Conservation (phyloP, 2,329 filamentous ascomycete genomes). For the Ascochyta clinopodiicola region DNA sequence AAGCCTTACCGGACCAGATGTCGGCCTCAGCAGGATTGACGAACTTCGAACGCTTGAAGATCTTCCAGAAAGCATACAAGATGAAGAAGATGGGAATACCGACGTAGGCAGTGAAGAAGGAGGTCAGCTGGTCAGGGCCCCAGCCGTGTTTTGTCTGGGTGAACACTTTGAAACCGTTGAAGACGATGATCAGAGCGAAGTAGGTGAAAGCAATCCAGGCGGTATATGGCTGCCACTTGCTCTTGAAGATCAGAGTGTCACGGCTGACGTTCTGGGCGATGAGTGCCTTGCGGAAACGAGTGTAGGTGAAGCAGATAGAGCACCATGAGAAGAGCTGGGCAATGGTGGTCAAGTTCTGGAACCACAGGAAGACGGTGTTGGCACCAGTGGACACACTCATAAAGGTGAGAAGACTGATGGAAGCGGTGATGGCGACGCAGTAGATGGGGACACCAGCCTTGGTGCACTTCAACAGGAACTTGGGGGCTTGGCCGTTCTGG, state of each 20-base stretch:
- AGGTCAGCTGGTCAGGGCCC: conserved; percentile 45
- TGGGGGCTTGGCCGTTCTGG: conserved; percentile 60
- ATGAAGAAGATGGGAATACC: conserved; percentile 50
- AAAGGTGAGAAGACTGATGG: conserved; percentile 57
- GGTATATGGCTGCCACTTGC: conserved; percentile 57
- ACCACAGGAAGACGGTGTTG: conserved; percentile 67
- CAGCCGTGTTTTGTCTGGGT: conserved; percentile 47
- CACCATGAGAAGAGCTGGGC: conserved; percentile 63
- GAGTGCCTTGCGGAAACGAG: conserved; percentile 60
- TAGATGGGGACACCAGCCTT: conserved; percentile 53
- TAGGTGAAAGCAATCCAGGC: conserved; percentile 67
- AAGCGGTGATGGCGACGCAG: conserved; percentile 46
- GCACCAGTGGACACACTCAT: conserved; percentile 56
- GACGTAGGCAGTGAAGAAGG: conserved; percentile 61
- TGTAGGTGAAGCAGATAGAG: conserved; percentile 61
- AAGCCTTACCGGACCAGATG: conserved; percentile 56
- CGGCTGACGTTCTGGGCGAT: conserved; percentile 63
- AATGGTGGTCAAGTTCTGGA: conserved; percentile 71
- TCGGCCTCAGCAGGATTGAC: conserved; percentile 52
- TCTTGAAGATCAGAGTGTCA: conserved; percentile 57
- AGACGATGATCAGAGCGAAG: conserved; percentile 61
- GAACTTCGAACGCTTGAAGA: conserved; percentile 66
- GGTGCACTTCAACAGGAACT: conserved; percentile 57
- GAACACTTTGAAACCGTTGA: conserved; percentile 71
- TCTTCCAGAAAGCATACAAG: conserved; percentile 69